These are phyloP conservation scores for Penicillium rolfsii DNA, from an alignment of 2,329 filamentous ascomycete genomes.

Conservation along the genomic window DNA sequence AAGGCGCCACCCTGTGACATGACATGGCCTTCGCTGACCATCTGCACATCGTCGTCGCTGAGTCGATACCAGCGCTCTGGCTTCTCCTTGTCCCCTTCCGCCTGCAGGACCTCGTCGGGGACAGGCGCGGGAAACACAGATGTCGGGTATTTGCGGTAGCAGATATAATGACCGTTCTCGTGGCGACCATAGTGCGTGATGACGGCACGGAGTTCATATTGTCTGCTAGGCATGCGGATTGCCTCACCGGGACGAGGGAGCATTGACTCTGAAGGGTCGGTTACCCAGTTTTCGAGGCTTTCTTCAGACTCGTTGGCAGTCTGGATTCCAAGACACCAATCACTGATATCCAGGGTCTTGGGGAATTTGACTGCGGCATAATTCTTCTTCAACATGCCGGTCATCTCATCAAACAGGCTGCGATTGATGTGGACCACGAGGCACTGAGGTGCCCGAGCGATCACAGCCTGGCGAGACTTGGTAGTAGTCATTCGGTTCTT, in stretches of 20 bases:
- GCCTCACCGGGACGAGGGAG: conserved; percentile 64
- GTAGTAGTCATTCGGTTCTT: conserved; percentile 74
- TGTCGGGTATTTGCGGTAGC: conserved; percentile 72
- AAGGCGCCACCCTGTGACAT: conserved; percentile 81
- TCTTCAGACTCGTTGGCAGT: conserved; percentile 35
- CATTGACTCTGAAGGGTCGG: conserved; percentile 73
- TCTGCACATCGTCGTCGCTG: conserved; percentile 82
- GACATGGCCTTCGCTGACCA: conserved; percentile 73
- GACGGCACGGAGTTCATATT: conserved; percentile 80
- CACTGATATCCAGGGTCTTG: conserved; percentile 70
- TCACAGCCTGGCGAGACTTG: conserved; percentile 86
- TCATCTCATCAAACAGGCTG: conserved; percentile 84
- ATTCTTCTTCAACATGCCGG: conserved; percentile 81
- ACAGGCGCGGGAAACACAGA: conserved; percentile 39
- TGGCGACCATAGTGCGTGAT: conserved; percentile 89
- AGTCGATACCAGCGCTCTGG: conserved; percentile 80
- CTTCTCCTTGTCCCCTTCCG: conserved; percentile 39
- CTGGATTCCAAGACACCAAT: conserved; percentile 78
- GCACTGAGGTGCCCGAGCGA: conserved; percentile 79
- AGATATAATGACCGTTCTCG: conserved; percentile 95
- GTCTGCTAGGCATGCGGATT: conserved; percentile 48
- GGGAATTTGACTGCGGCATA: conserved; percentile 78
- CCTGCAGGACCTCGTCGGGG: conserved; percentile 38
- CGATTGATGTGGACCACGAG: conserved; percentile 88
- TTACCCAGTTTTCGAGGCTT: conserved; percentile 68